Base-by-base conservation (phyloP, 192 early-diverging fungal genomes). In the Tieghemiomyces parasiticus region DNA sequence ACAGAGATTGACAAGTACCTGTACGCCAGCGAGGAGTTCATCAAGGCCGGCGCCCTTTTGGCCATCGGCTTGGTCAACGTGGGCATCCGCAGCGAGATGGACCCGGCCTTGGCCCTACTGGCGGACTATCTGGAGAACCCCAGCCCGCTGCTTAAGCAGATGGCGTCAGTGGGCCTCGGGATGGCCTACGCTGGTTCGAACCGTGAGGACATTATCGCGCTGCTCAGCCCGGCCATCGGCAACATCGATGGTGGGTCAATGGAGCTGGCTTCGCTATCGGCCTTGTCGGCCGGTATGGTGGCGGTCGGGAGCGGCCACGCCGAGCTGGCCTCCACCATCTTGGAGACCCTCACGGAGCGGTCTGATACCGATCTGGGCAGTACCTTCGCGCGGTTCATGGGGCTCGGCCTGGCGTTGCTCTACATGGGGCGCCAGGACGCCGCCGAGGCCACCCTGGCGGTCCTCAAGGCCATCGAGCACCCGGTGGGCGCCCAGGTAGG, bases 341-440 rank as follows among this genome's bases (percentile, higher is more conserved):
- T 99, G 35, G 88, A 95, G 70, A 87, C 88, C 4, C 85, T 97
- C 82, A 93, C 93, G 82, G 94, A 97, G 73, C 86, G 91, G 13
- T 79, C 83, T n/a, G 92, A 93, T 25, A 59, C 73, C 19, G 76
- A 92, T 30, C 77, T 94, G 4, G 93, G 88, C 68, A 88, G 93
- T 62, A 79, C 86, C 24, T 94, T 82, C 64, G 85, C 89, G 2
- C 82, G 84, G 33, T 95, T 93, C 68, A 93, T 96, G 90, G 88
- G 88, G 34, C 79, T 99, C 25, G 96, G 93, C 25, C 77, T 99
- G 30, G 86, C 84, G 28, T 69, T 99, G 35, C 67, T 99, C 55
- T 92, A 85, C 67, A 76, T 99, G 46, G 93, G 90, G 66, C 87
- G 88, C 26, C 95, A 95, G 66, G 89, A 91, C 32, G 87, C 80